Evolutionary conservation across 208 protist genomes (phyloP), one percentile per base, ranked within the genome.

Genomic region (Trypanosoma avium): DNA sequence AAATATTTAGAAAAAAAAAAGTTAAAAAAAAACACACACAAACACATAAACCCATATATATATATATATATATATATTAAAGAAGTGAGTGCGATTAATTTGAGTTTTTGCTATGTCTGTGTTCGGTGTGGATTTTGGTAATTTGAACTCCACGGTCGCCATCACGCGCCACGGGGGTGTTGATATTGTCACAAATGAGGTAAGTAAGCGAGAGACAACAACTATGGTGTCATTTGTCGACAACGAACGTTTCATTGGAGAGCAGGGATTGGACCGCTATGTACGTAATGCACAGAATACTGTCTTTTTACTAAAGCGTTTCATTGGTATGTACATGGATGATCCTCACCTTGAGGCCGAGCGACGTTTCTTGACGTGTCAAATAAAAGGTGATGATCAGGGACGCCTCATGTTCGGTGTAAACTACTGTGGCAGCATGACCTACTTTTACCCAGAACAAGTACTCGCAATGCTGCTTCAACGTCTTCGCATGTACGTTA

Each of bases 71-170:
- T n/a, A n/a, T n/a, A n/a, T n/a, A n/a, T n/a, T n/a, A n/a, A n/a
- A n/a, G n/a, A n/a, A n/a, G n/a, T n/a, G n/a, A n/a, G n/a, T n/a
- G n/a, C 10, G 10, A 52, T 21, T 15, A 46, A 55, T 12, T 4
- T 33, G 22, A 33, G 21, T 27, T 21, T 7, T 15, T 35, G 67
- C 36, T 1, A 97, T 97, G 93, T 93, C 91, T 61, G 89, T 97
- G 17, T 94, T 97, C 62, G 93, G 93, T 52, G 60, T 97, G 56
- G 93, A 97, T 70, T 95, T 97, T 50, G 93, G 93, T 38, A 95
- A 92, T 59, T 58, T 92, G 45, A 91, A 92, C 76, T 92, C 89
- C 32, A 90, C 83, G 21, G 86, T 97, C 17, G 84, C 87, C 45
- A 88, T 94, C 61, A 93, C 90, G 26, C 82, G 89, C 42, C 78